A percentile compares a stretch with the other conserved stretches of the same genome.
Evolutionary conservation across 306 rosid species (phyloP).

Genomic region (Medicago lupulina): DNA sequence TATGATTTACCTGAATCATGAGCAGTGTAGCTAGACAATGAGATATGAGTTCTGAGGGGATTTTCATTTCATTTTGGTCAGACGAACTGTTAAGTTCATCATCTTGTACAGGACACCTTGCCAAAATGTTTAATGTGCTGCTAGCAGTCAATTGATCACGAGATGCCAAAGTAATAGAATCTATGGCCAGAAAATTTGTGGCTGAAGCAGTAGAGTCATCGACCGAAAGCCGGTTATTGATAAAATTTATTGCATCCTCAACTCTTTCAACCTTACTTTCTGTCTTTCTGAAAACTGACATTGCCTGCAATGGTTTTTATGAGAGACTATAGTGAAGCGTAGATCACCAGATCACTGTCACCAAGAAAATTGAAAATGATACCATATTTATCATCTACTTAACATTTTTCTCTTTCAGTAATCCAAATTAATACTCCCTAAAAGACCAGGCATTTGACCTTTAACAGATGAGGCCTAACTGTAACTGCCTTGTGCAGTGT

Average conservation of each 20-base stretch:
- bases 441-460: slow-evolving; percentile 29
- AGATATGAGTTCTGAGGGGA: slow-evolving; percentile 84
- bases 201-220: slow-evolving; percentile 62
- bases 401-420: slow-evolving; percentile 11
- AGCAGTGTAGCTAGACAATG: slow-evolving; percentile 82
- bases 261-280: slow-evolving; percentile 59
- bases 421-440: slow-evolving; percentile 30
- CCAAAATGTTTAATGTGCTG: slow-evolving; percentile 51
- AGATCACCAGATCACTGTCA: slow-evolving; percentile 33
- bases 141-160: slow-evolving; percentile 59
- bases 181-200: slow-evolving; percentile 49
- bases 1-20: slow-evolving; percentile 80
- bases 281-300: slow-evolving; percentile 60
- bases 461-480: slow-evolving; percentile 35
- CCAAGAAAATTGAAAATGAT: slow-evolving; percentile 26
- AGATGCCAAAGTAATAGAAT: slow-evolving; percentile 54
- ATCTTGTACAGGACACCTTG: slow-evolving; percentile 52
- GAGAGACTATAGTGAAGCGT: slow-evolving; percentile 43
- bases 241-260: slow-evolving; percentile 80
- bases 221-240: slow-evolving; percentile 64
- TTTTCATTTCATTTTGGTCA: slow-evolving; percentile 64
- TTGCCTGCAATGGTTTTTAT: slow-evolving; percentile 66
- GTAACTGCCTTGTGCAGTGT: slow-evolving; percentile 33
- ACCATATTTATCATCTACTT: slow-evolving; percentile 27
- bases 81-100: slow-evolving; percentile 53